These are phyloP conservation scores for Puccinia triticina DNA, from an alignment of 1,284 basidiomycete species.

Conservation along the genomic window DNA sequence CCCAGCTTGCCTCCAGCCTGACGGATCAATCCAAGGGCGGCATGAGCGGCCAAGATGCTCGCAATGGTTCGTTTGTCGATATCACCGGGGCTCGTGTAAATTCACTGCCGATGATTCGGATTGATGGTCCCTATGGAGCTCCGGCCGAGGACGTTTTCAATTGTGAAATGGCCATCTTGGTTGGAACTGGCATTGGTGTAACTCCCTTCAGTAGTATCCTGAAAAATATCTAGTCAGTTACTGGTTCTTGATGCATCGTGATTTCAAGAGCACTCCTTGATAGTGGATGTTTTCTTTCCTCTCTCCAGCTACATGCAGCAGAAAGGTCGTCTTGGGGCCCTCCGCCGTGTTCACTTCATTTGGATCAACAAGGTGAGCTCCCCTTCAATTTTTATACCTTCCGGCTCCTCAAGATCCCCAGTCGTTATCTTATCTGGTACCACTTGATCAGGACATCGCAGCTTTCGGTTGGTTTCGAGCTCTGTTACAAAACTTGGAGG, in stretches of 20 bases:
- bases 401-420: not conserved
- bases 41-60: conserved; percentile 63
- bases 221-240: conserved; percentile 78
- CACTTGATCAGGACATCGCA: conserved; percentile 58
- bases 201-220: conserved; percentile 88
- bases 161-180: conserved; percentile 77
- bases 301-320: conserved; percentile 72
- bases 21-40: conserved; percentile 75
- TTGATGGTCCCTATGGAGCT: conserved; percentile 82
- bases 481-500: conserved; percentile 78
- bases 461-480: conserved; percentile 91
- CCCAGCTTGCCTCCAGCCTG: conserved; percentile 72
- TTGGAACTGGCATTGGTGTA: conserved; percentile 82
- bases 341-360: conserved; percentile 84
- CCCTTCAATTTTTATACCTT: not conserved
- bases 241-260: not conserved
- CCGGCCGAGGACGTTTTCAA: conserved; percentile 87
- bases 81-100: conserved; percentile 63
- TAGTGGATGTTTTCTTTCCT: not conserved
- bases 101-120: conserved; percentile 71
- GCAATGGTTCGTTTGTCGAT: conserved; percentile 77
- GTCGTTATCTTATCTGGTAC: not conserved
- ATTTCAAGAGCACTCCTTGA: conserved; percentile 41
- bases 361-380: conserved; percentile 72
- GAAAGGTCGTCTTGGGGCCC: conserved; percentile 71